phyloP scores from a whole-genome alignment of 805 yeast species.

The Blastobotrys attinorum region DNA sequence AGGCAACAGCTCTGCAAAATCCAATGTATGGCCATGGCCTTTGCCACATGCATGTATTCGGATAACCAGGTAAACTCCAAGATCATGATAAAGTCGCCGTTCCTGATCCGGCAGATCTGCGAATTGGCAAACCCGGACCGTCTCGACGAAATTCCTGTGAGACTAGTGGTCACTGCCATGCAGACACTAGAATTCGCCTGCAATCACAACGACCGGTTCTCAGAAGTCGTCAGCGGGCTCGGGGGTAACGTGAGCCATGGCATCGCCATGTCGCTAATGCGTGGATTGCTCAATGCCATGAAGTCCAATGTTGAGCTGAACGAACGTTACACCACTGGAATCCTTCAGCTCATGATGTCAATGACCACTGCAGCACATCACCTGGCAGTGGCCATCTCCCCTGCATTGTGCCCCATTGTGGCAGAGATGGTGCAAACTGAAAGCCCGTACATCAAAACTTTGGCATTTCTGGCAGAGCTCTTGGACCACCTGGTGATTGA shows the following conservation, averaged over 20 bases:
- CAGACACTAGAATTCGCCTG: constrained; percentile 65
- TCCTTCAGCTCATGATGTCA: constrained; percentile 52
- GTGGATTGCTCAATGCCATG: constrained; percentile 49
- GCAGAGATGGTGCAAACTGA: constrained; percentile 50
- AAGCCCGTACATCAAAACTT: constrained; percentile 45
- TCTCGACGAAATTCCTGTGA: constrained; percentile 36
- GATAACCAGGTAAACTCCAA: constrained; percentile 55
- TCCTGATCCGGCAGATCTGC: constrained; percentile 57
- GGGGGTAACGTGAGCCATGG: constrained; percentile 90
- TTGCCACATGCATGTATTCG: constrained; percentile 47
- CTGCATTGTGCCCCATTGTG: constrained; percentile 66
- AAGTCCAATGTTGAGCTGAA: constrained; percentile 36
- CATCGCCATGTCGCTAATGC: constrained; percentile 59
- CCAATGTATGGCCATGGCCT: constrained; percentile 62
- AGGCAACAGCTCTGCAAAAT: constrained; percentile 54
- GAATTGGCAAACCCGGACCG: constrained; percentile 67
- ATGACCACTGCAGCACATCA: constrained; percentile 39
- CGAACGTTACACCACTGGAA: constrained; percentile 40
- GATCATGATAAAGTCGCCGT: constrained; percentile 66
- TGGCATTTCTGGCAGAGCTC: constrained; percentile 57
- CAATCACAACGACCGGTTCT: constrained; percentile 57
- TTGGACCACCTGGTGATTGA: constrained; percentile 36
- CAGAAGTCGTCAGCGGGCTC: constrained; percentile 66
- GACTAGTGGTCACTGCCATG: constrained; percentile 51
- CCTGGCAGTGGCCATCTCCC: constrained; percentile 47